Evolutionary conservation across 148 eudicot species (phyloP), one percentile per base, ranked within the genome.

Genomic region (Silene uniflora): DNA sequence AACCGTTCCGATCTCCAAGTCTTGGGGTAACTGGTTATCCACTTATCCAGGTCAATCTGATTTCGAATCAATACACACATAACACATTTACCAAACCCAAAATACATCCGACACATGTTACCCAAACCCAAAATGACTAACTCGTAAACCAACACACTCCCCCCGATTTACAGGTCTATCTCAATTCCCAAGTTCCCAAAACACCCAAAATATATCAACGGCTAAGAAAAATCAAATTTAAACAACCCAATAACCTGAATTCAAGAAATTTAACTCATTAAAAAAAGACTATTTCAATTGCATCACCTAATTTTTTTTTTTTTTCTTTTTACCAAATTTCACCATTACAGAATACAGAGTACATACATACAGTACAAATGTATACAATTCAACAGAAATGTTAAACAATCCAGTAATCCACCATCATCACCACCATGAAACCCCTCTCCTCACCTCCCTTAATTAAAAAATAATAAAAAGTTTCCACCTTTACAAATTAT

Each of bases 401-500:
- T 5, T 52, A 52, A 52, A 3, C 55, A 11, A 22, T 13, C 70
- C 68, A 6, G 44, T 6, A 64, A 62, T 56, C 16, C 13, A 23
- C 32, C 35, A 39, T 23, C 71, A 70, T 47, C 75, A 46, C 58
- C 69, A 70, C 58, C 55, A 52, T 52, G 56, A 52, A 52, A 52
- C 14, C 56, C 56, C 17, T 52, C 12, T 52, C 56, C 14, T 52
- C 71, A 75, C 27, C 65, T 62, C 46, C 13, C 46, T 63, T 12
- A 63, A 63, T 9, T 27, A 25, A 10, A 11, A 63, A 52, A 52
- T 13, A 52, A 21, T 35, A 18, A 55, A 5, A 29, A 58, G 64
- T 24, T 9, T 67, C 10, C 61, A 66, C 62, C 59, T 49, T 54
- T 3, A 62, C 72, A 9, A 64, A 80, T 39, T 39, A 71, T 75